Evolutionary conservation across 257 asterid species (phyloP).

Genomic region (Handroanthus guayacan): DNA sequence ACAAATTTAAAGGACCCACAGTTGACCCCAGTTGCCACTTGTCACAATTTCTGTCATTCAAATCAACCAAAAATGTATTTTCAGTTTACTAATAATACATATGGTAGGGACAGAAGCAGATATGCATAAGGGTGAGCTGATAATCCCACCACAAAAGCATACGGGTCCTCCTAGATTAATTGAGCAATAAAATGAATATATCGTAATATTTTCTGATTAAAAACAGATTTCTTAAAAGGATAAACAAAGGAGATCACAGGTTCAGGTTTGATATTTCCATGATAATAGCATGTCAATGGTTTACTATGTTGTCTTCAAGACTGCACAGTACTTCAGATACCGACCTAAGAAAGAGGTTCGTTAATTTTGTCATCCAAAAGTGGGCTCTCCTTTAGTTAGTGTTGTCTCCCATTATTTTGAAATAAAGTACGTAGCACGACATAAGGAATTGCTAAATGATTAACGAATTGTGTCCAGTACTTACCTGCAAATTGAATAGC

Average conservation of each 20-base stretch:
- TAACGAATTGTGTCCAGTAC: slow-evolving; percentile 10
- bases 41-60: slow-evolving; percentile 14
- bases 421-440: slow-evolving; percentile 3
- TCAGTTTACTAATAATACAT: slow-evolving; percentile 27
- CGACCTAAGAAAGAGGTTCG: slow-evolving; percentile 26
- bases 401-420: neutral
- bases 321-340: slow-evolving; percentile 30
- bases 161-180: slow-evolving; percentile 40
- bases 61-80: slow-evolving; percentile 28
- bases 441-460: neutral
- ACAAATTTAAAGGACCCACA: neutral
- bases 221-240: slow-evolving; percentile 25
- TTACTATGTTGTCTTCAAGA: slow-evolving; percentile 30
- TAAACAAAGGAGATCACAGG: slow-evolving; percentile 19
- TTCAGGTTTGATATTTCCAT: slow-evolving; percentile 2
- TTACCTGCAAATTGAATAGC: slow-evolving; percentile 20
- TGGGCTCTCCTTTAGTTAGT: slow-evolving; percentile 31
- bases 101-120: slow-evolving; percentile 44
- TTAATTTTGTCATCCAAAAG: slow-evolving; percentile 32
- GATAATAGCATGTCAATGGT: slow-evolving; percentile 28
- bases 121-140: slow-evolving; percentile 24
- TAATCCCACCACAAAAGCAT: slow-evolving; percentile 38
- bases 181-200: slow-evolving; percentile 27
- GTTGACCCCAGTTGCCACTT: slow-evolving; percentile 4
- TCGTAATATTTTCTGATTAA: slow-evolving; percentile 25